Base-by-base conservation (phyloP, 2,329 filamentous ascomycete species). In the Pyrenochaeta sp. region DNA sequence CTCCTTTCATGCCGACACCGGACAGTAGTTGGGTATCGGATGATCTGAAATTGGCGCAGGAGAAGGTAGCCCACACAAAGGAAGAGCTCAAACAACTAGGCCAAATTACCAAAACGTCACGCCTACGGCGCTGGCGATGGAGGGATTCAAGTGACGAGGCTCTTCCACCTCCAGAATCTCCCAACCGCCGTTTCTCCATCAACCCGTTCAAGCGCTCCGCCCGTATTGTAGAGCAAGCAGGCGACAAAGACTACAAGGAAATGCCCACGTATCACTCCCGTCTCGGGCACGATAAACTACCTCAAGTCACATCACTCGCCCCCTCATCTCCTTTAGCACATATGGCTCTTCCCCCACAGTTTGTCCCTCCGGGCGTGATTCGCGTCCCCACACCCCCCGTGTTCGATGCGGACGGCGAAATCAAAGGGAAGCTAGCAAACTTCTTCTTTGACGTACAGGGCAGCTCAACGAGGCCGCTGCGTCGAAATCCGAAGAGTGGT, bases 371-470 rank as follows among this genome's bases (percentile, higher is more conserved):
- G 7, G 74, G 68, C 1, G 37, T 68, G 0, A 42, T 62, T 1
- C 71, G 69, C 1, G 67, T 76, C 8, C 62, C 62, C 10, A 76
- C 73, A 0, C 72, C 74, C 1, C 69, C 73, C 0, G 52, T 57
- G 2, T 68, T 68, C 13, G 69, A 72, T 19, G 22, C 64, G 9
- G 56, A 58, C 8, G 59, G 66, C 28, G 68, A 72, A 42, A 62
- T 75, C 27, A 68, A 67, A 54, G 69, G 67, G 19, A 72, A 72
- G 50, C 60, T 75, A 1, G 69, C 66, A n/a, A 61, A 73, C 43
- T 77, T 77, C 51, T 72, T 72, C 61, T 76, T 77, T 57, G 72
- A 75, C 15, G 51, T 60, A 10, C 60, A 68, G 22, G 54, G 52
- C n/a, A 47, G 55, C 4, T 6, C 36, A n/a, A 19, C 27, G 46